Evolutionary conservation across 305 asterid species (phyloP).

Genomic region (Coffea humblotiana): DNA sequence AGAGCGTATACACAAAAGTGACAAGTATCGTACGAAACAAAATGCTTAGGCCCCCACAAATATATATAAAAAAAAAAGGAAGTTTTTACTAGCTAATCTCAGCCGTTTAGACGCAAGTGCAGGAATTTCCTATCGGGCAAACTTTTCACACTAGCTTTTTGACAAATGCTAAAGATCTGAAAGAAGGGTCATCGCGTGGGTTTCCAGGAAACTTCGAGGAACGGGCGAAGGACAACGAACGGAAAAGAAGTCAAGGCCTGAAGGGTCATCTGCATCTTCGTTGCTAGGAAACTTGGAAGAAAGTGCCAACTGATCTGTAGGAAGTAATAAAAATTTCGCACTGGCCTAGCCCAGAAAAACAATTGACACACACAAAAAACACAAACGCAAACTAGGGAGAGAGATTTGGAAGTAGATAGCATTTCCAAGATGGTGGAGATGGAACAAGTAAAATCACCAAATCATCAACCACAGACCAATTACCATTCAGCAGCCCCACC

Average conservation of each 20-base stretch:
- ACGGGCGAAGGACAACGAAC: too few species aligned
- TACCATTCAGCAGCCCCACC: too few species aligned
- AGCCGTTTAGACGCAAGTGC: not conserved
- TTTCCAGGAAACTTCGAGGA: too few species aligned
- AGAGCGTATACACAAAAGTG: too few species aligned
- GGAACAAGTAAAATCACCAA: not conserved
- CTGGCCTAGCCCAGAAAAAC: too few species aligned
- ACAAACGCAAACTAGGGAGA: not conserved
- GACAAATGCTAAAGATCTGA: not conserved
- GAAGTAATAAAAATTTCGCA: not conserved
- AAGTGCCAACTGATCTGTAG: not conserved
- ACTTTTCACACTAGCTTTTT: too few species aligned
- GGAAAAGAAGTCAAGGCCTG: too few species aligned
- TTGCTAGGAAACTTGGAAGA: not conserved
- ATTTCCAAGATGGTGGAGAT: not conserved
- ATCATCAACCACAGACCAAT: not conserved
- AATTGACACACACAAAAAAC: not conserved
- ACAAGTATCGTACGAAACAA: too few species aligned
- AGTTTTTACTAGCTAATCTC: too few species aligned
- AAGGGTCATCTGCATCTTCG: not conserved
- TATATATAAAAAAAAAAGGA: too few species aligned
- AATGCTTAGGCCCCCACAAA: too few species aligned
- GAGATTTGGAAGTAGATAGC: not conserved
- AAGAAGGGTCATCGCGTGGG: too few species aligned
- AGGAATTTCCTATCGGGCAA: not conserved